Evolutionary conservation across 768 basidiomycete genomes (phyloP), one percentile per base, ranked within the genome.

Genomic region (Chalciporus sphaerocephalus): DNA sequence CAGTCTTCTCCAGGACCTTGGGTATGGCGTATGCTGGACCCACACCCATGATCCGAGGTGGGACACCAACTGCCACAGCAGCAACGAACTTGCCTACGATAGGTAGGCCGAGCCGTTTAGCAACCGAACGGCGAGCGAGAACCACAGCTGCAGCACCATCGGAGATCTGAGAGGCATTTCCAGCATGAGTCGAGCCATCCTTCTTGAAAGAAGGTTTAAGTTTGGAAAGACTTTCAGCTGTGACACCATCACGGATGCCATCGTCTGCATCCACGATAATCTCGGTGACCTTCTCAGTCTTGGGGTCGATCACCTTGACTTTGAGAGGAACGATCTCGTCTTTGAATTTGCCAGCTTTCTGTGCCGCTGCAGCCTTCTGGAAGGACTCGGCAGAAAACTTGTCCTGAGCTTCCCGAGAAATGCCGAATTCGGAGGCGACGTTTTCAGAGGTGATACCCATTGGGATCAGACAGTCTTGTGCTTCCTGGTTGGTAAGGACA

Each of bases 371-470:
- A 7, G 92, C 92, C 61, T 89, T 89, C 57, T 83, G 81, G 79
- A 90, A 92, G 0, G 90, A 92, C 35, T 72, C 65, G 12, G 90
- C 90, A 6, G 92, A 83, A 57, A 94, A 93, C 45, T 74, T 77
- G 71, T 95, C 93, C 68, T 94, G 90, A n/a, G 65, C 68, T 38
- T 74, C 72, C 42, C 93, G 85, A 22, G 84, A 72, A 62, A 95
- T 80, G 48, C 73, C 71, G 66, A 77, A 94, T 44, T 91, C 81
- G 39, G 73, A 63, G 11, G 92, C 89, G 53, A 93, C 90, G 62
- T 92, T 92, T 72, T 94, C 92, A n/a, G 87, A 91, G 16, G 93
- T 93, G 71, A 93, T 83, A 27, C 92, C 93, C 89, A 92, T 92
- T 35, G 90, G 90, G 47, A 89, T 71, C 21, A 87, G 73, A 61